Evolutionary conservation across 371 early-diverging fungal genomes (phyloP), one percentile per base, ranked within the genome.

Genomic region (Mucor piriformis): DNA sequence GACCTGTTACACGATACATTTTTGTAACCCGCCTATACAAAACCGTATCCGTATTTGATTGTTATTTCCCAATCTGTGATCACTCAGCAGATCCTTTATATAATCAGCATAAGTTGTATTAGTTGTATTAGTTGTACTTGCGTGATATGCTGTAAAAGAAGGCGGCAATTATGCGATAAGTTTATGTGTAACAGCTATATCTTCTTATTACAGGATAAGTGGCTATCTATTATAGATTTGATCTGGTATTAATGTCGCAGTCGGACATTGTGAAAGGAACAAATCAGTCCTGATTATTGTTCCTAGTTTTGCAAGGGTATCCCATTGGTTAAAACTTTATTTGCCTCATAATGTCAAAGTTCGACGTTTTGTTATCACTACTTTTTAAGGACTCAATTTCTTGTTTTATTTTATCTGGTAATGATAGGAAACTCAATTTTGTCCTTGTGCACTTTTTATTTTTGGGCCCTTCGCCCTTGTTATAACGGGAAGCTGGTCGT

Each of bases 61-160:
- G 46, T 46, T 46, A 46, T 46, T 46, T 24, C 46, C 46, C 46
- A 46, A 46, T 46, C 21, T 18, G 46, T 46, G 4, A 24, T 46
- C 24, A 46, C 11, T 24, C 20, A 46, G 23, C 21, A 24, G 46
- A 46, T 46, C 25, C 21, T 46, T 46, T 21, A 20, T 24, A 21
- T 46, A 46, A 46, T 4, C 12, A 13, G 38, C 38, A 37, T n/a
- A n/a, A n/a, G n/a, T n/a, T n/a, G 11, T n/a, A 15, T n/a, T 10
- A 37, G 38, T 3, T 15, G 38, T 12, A n/a, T n/a, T n/a, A n/a
- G n/a, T n/a, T n/a, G n/a, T n/a, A n/a, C n/a, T n/a, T n/a, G n/a
- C n/a, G n/a, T n/a, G n/a, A n/a, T 13, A 37, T 15, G 11, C 11
- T 37, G 11, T 15, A 33, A 33, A 33, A 7, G 34, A 7, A 33